phyloP scores from a whole-genome alignment of 768 basidiomycete genomes.

The Coprinopsis strossmayeri region DNA sequence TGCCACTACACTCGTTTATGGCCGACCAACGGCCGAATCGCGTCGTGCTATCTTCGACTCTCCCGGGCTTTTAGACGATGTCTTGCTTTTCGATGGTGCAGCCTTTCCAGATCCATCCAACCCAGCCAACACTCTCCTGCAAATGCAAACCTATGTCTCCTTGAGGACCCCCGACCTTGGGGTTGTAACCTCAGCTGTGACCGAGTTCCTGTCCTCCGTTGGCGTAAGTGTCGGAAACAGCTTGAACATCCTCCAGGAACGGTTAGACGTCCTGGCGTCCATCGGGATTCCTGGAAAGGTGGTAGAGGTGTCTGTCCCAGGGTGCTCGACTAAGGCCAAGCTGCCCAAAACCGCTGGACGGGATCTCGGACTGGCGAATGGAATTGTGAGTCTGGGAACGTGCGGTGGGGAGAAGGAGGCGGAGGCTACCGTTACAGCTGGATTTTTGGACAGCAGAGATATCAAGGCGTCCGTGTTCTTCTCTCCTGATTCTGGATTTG shows the following conservation, averaged over 20 bases:
- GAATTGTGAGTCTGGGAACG: conserved; percentile 25
- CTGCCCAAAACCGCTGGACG: conserved; percentile 24
- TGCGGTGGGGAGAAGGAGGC: conserved; percentile 18
- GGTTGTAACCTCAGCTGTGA: conserved; percentile 17
- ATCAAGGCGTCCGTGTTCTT: conserved; percentile 27
- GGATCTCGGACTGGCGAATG: conserved; percentile 28
- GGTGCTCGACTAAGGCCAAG: conserved; percentile 20
- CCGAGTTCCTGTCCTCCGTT: conserved; percentile 17
- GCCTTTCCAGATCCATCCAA: conserved; percentile 31
- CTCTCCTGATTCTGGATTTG: conserved; percentile 31
- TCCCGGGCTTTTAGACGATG: conserved; percentile 21
- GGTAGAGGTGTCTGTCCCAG: conserved; percentile 23
- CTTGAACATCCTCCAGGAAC: conserved; percentile 19
- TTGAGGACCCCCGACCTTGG: conserved; percentile 22
- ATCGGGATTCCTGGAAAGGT: conserved; percentile 26
- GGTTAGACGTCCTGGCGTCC: conserved; percentile 28
- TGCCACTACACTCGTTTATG: too few relatives aligned
- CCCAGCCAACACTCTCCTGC: conserved; percentile 22
- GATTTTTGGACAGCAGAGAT: conserved; percentile 16
- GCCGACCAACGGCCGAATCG: too few relatives aligned
- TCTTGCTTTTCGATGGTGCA: conserved; percentile 33
- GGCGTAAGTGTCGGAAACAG: conserved; percentile 26
- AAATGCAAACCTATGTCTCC: conserved; percentile 31
- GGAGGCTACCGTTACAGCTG: conserved; percentile 15
- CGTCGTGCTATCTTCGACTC: too few relatives aligned